Conservation (phyloP, 2,329 filamentous ascomycete species). For the Fusarium tjaetaba region DNA sequence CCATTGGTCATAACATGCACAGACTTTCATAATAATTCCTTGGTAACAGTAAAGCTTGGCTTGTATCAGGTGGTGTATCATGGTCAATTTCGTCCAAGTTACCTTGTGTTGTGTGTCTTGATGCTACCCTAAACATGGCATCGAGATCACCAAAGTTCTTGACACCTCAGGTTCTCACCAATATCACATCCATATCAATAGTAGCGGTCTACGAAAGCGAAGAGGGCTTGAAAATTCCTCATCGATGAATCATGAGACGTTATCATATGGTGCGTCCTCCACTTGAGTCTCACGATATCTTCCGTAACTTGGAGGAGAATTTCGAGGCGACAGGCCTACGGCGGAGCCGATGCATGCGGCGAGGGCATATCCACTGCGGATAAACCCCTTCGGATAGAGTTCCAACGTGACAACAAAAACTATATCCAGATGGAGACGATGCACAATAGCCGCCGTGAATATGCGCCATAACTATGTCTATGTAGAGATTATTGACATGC, state of each 20-base stretch:
- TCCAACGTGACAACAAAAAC: slow-evolving; percentile 9
- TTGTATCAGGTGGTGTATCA: not conserved
- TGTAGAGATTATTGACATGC: slow-evolving; percentile 6
- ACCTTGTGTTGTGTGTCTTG: not conserved
- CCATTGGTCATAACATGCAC: slow-evolving; percentile 25
- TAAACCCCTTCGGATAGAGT: slow-evolving; percentile 11
- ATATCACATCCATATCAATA: not conserved
- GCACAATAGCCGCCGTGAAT: slow-evolving; percentile 11
- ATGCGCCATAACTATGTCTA: slow-evolving; percentile 8
- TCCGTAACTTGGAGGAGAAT: not conserved
- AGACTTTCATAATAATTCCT: slow-evolving; percentile 2
- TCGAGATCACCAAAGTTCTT: not conserved
- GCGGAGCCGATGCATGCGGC: slow-evolving; percentile 24
- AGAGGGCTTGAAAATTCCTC: not conserved
- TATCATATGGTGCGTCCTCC: not conserved
- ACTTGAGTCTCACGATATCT: slow-evolving; percentile 11
- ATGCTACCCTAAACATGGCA: slow-evolving; percentile 24
- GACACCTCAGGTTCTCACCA: not conserved
- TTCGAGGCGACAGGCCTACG: slow-evolving; percentile 1
- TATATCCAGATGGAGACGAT: not conserved
- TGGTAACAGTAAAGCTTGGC: not conserved
- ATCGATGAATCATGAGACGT: slow-evolving; percentile 24
- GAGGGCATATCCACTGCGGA: slow-evolving; percentile 28
- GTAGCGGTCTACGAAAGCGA: not conserved
- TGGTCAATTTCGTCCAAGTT: not conserved